Evolutionary conservation across 306 rosid genomes (phyloP), one percentile per base, ranked within the genome.

Genomic region (Quercus engelmannii): DNA sequence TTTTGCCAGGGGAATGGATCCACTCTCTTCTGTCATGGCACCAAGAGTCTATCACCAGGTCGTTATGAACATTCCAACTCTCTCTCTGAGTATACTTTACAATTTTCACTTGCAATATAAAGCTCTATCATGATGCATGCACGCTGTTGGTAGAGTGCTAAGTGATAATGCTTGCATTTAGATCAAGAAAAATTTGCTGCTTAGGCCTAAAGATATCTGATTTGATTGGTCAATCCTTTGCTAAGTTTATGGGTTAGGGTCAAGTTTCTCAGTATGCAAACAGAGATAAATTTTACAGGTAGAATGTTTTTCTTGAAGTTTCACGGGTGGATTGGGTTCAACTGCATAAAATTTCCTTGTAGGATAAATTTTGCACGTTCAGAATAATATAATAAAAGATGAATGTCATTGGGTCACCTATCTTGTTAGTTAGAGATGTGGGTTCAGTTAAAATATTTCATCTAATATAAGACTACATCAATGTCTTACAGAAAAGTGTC

Each of bases 1-100:
- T 85, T 92, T 94, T 78, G 87, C 85, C 68, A 90, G 77, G 84
- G 88, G 90, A 89, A 56, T 89, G 93, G 88, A 84, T 83, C 97
- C 98, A 46, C 49, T 92, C 65, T 80, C 92, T 73, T 85, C 97
- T 78, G 87, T 94, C 73, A 74, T 89, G 58, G 81, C 97, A 77
- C 97, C 98, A 25, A 86, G 97, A 82, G 80, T 87, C 78, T 92
- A 94, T 86, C 98, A 92, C 74, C 82, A 80, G 98, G 98, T 94
- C 80, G 28, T 57, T 21, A 52, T 69, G 0, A 65, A 30, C 46
- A 38, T 15, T 33, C 28, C 55, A 33, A 69, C 18, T 10, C 64
- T 41, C 54, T 26, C 69, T n/a, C 49, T 33, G 10, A 5, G 12
- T 52, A 7, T 12, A 17, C 3, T 33, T 26, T 28, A 14, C 30